phyloP scores from a whole-genome alignment of 148 eudicot genomes.

The Vaccinium macrocarpon region DNA sequence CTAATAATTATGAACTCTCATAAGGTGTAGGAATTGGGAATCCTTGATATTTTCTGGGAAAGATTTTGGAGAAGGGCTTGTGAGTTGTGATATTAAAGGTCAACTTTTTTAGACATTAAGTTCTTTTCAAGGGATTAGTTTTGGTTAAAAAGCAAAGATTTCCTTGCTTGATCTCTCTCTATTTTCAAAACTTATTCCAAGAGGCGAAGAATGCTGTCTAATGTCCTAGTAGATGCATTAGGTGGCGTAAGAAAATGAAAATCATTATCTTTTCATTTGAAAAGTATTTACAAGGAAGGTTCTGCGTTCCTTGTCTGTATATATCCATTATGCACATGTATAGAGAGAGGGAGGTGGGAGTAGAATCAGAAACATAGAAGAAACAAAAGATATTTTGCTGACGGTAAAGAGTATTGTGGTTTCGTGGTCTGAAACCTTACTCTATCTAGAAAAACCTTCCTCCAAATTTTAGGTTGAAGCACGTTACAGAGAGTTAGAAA shows the following conservation, averaged over 20 bases:
- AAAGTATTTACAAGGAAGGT: not conserved
- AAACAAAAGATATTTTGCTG: not conserved
- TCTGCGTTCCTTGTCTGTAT: not conserved
- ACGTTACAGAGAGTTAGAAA: not conserved
- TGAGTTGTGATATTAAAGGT: not conserved
- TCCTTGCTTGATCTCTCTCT: not conserved
- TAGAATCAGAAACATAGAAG: not conserved
- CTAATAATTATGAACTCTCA: not conserved
- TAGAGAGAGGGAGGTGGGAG: not conserved
- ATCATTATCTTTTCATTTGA: not conserved
- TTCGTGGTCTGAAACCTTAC: not conserved
- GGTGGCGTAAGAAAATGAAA: not conserved
- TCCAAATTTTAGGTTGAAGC: not conserved
- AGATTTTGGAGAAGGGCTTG: not conserved
- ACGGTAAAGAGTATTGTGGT: not conserved
- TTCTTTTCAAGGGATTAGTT: not conserved
- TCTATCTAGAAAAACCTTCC: not conserved
- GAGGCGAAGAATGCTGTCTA: not conserved
- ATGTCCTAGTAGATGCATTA: not conserved
- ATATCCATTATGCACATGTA: not conserved
- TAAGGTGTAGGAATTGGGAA: not conserved
- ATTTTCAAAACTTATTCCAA: not conserved
- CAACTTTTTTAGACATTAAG: not conserved
- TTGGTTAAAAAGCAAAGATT: not conserved
- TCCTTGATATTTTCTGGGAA: not conserved